Evolutionary conservation across 2,329 filamentous ascomycete species (phyloP).

Genomic region (Hansfordia pulvinata): DNA sequence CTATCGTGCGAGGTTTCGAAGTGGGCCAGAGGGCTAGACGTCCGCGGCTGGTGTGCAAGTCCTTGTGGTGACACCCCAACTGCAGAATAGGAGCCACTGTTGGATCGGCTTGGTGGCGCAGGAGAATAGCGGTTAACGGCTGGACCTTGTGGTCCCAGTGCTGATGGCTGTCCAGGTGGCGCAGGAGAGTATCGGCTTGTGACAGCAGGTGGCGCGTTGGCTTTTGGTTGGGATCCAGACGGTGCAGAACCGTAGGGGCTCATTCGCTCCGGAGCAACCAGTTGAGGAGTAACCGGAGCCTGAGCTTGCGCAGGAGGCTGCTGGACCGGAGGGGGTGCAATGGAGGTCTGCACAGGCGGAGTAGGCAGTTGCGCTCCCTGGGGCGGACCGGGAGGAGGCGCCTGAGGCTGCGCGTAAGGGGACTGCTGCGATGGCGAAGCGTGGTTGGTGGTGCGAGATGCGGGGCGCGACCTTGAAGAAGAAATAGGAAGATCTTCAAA

Average conservation of each 20-base stretch:
- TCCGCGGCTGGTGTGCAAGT: constrained; percentile 46
- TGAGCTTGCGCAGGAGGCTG: constrained; percentile 12
- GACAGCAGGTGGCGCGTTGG: constrained; percentile 18
- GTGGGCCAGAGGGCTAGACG: constrained; percentile 52
- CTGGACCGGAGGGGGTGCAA: constrained; percentile 6
- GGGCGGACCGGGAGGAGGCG: constrained; percentile 14
- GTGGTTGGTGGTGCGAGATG: constrained; percentile 36
- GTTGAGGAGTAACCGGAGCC: constrained; percentile 16
- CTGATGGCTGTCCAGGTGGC: too few relatives aligned
- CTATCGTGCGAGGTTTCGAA: constrained; percentile 39
- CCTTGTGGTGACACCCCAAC: constrained; percentile 31
- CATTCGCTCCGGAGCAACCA: constrained; percentile 38
- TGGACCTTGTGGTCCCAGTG: too few relatives aligned
- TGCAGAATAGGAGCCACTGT: too few relatives aligned
- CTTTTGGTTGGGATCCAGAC: constrained; percentile 15
- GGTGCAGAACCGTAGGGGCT: constrained; percentile 40
- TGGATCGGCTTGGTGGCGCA: constrained; percentile 23
- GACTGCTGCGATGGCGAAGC: constrained; percentile 27
- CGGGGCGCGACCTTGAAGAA: constrained; percentile 44
- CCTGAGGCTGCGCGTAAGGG: constrained; percentile 19
- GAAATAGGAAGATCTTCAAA: constrained; percentile 65
- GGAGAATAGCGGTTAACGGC: constrained; percentile 41
- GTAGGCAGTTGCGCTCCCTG: too few relatives aligned
- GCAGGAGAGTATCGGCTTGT: constrained; percentile 48
- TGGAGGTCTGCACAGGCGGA: too few relatives aligned